These are phyloP conservation scores for Paraconiothyrium brasiliense DNA, from an alignment of 2,329 filamentous ascomycete genomes.

Conservation along the genomic window DNA sequence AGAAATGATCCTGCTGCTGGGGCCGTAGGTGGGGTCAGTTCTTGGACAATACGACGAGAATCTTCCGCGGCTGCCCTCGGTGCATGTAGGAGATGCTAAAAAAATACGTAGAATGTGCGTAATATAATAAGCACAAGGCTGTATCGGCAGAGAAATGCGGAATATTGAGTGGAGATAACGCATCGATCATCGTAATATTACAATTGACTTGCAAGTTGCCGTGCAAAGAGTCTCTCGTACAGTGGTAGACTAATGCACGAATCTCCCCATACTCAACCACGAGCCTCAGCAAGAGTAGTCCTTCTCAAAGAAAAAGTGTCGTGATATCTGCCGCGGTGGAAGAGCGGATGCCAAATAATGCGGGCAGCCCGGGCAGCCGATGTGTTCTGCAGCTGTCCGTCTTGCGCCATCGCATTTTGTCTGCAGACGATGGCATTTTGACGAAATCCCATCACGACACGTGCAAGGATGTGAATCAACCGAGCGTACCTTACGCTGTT, in stretches of 20 bases:
- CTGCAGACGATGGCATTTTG: slow-evolving; percentile 12
- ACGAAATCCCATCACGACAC: slow-evolving; percentile 17
- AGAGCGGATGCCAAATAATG: background rate
- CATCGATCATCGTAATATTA: background rate
- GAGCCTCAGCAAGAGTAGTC: too few relatives aligned
- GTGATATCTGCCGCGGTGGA: background rate
- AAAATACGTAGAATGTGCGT: too few relatives aligned
- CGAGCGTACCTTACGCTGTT: slow-evolving; percentile 1
- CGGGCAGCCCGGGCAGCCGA: background rate
- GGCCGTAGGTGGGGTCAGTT: too few relatives aligned
- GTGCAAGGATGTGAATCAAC: background rate
- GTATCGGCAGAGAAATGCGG: too few relatives aligned
- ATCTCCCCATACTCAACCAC: background rate
- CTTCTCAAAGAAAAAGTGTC: background rate
- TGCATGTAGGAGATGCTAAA: too few relatives aligned
- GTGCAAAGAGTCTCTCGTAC: background rate
- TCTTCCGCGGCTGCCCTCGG: background rate
- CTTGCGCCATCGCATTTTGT: slow-evolving; percentile 13
- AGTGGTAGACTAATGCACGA: background rate
- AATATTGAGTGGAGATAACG: background rate
- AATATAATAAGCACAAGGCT: too few relatives aligned
- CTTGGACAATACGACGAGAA: background rate
- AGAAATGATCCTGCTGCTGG: too few relatives aligned
- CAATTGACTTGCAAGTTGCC: background rate
- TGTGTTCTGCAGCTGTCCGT: background rate